Base-by-base conservation (phyloP, 2,329 filamentous ascomycete genomes). In the Paracamarosporium sp. region DNA sequence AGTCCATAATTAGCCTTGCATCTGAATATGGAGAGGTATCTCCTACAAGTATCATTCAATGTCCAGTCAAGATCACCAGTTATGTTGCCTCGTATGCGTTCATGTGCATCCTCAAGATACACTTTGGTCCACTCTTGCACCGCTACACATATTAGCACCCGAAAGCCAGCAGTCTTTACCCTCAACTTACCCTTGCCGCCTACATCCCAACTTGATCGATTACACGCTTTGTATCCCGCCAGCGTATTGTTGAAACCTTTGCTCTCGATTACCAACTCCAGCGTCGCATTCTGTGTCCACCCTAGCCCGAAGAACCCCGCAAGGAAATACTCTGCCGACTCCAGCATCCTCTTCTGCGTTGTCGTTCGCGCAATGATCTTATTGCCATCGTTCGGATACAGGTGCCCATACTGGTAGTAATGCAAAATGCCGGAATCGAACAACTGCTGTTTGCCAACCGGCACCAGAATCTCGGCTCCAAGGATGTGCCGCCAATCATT, bases 261-360 rank as follows among this genome's bases (percentile, higher is more conserved):
- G 15, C 81, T 77, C 67, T 93, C 90, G 38, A 92, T 90, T 11
- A 90, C 87, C 13, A 90, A 81, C 66, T 91, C 86, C n/a, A 92
- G 83, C 0, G 87, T 91, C 6, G 84, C 89, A 68, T 92, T 90
- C 28, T 87, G 82, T 1, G 86, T 83, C 90, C 90, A 93, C 45
- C 89, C 85, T 0, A 92, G 82, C 0, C 90, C 90, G 69, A 93
- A 93, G 78, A 93, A 93, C 0, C 90, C 90, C 5, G 90, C 88
- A 70, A 92, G 78, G 76, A 92, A 93, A 74, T 93, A 90, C 74
- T 93, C 90, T 3, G 90, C 90, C 36, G 85, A 89, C 72, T 92
- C 88, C 22, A 90, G 79, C 90, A 93, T 93, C 24, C 90, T 86
- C 69, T 91, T 87, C 71, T 93, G 89, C 1, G 90, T 91, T 0